phyloP scores from a whole-genome alignment of 2,329 filamentous ascomycete genomes.

The Penicillium griseofulvum region DNA sequence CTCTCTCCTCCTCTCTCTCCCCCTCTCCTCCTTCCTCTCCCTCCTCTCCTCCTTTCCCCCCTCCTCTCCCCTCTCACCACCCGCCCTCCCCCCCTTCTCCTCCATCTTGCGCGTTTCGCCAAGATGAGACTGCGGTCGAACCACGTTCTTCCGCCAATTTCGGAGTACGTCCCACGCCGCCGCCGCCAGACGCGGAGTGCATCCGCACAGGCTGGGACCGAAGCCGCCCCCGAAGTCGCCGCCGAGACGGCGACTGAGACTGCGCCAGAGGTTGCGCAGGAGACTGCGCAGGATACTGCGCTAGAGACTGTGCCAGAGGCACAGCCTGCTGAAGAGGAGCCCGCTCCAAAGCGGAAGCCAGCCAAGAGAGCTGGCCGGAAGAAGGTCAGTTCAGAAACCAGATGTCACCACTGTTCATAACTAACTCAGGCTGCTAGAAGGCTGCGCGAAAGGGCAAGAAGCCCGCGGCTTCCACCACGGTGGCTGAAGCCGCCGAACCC shows the following conservation, averaged over 20 bases:
- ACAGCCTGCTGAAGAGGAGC: conserved; percentile 1
- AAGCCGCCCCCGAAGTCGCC: not conserved
- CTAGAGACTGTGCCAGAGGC: conserved; percentile 2
- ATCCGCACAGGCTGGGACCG: conserved; percentile 14
- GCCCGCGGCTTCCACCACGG: not conserved
- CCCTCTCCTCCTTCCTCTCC: too few species aligned
- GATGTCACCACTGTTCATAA: not conserved
- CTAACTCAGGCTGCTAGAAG: not conserved
- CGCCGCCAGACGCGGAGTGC: conserved; percentile 18
- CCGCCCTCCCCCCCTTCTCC: not conserved
- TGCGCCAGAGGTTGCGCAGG: not conserved
- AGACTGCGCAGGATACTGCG: not conserved
- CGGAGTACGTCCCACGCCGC: conserved; percentile 11
- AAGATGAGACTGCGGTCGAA: conserved; percentile 42
- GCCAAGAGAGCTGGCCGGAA: not conserved
- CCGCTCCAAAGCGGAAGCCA: conserved; percentile 4
- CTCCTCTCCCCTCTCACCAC: too few species aligned
- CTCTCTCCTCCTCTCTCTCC: too few species aligned
- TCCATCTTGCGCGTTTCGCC: conserved; percentile 5
- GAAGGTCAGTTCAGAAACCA: not conserved
- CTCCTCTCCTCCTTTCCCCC: too few species aligned
- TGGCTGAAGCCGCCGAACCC: not conserved
- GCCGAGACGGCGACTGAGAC: not conserved
- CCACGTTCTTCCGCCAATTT: conserved; percentile 34
- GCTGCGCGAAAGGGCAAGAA: not conserved